Conservation (phyloP, 2,329 filamentous ascomycete genomes). For the Aspergillus udagawae region DNA sequence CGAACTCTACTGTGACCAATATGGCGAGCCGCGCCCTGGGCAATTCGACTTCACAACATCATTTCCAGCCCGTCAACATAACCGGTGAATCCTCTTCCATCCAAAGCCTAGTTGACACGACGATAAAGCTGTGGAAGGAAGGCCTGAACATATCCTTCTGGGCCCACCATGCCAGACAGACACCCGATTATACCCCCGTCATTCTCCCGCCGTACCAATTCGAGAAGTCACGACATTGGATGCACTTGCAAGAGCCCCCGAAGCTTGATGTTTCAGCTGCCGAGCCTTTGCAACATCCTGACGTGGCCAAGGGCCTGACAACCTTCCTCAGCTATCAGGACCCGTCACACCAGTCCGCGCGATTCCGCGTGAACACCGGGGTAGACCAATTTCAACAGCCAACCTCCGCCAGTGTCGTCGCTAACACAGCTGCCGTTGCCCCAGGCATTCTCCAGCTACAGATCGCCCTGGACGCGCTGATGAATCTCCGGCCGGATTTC, state of each 20-base stretch:
- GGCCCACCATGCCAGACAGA: slow-evolving; percentile 33
- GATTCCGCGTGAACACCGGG: slow-evolving; percentile 3
- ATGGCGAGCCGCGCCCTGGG: slow-evolving; percentile 28
- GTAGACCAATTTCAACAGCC: not conserved
- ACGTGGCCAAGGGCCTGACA: slow-evolving; percentile 17
- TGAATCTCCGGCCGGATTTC: slow-evolving; percentile 27
- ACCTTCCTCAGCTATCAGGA: slow-evolving; percentile 29
- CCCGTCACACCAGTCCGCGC: slow-evolving; percentile 10
- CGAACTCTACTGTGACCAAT: slow-evolving; percentile 23
- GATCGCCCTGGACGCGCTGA: slow-evolving; percentile 29
- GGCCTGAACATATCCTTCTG: slow-evolving; percentile 38
- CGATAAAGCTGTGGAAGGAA: slow-evolving; percentile 38
- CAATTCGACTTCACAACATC: not conserved
- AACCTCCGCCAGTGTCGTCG: slow-evolving; percentile 23
- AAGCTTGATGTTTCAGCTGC: slow-evolving; percentile 1
- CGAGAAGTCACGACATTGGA: slow-evolving; percentile 38
- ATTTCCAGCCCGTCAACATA: slow-evolving; percentile 16
- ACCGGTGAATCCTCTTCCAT: slow-evolving; percentile 3
- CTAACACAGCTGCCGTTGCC: slow-evolving; percentile 33
- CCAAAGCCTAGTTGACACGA: slow-evolving; percentile 22
- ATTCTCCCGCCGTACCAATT: slow-evolving; percentile 45
- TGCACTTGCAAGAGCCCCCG: slow-evolving; percentile 25
- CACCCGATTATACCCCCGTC: slow-evolving; percentile 17
- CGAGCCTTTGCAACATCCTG: not conserved
- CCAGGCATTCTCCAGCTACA: slow-evolving; percentile 41